Base-by-base conservation (phyloP, 208 protist genomes). In the Naegleria gruberi region DNA sequence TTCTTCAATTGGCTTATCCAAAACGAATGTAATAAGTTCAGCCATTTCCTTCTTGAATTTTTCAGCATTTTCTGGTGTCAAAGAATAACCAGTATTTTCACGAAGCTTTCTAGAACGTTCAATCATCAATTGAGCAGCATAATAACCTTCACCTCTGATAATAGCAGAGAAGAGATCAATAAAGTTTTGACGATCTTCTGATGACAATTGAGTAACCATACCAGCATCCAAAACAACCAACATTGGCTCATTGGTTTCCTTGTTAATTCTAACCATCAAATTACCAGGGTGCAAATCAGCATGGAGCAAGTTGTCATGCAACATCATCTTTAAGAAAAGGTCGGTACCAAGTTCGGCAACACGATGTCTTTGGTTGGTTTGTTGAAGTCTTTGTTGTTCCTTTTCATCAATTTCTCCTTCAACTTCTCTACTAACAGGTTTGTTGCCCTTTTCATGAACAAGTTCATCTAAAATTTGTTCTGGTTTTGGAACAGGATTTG, bases 251-350 rank as follows among this genome's bases (percentile, higher is more conserved):
- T 26, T 77, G 5, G 7, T 77, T 12, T 65, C 47, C 6, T 45
- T 77, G 12, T 46, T 77, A 6, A 42, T 40, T 47, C 45, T 37
- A 43, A 88, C 84, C 45, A 88, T 23, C 26, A 88, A 89, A 84
- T 98, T 98, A 15, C 97, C 97, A 8, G 96, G 96, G 88, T 98
- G 97, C 47, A 98, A 91, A 90, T 98, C 97, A 5, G 96, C 97
- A 92, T 98, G 97, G 43, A 97, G 93, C 93, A 98, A 97, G 90
- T 98, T 98, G 93, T 98, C 95, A 74, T 97, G 92, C 87, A 98
- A 97, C 15, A 98, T 93, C 97, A 98, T 98, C 90, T 97, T 97
- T 15, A 98, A 90, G 90, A 98, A 98, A 93, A 96, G 96, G 85
- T 97, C 94, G 85, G 96, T 97, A 2, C 96, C 96, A 10, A 95